Percentiles rank a stretch among this genome's conserved stretches.
Evolutionary conservation across 1,284 basidiomycete genomes (phyloP).

Genomic region (Gomphus bonarii): DNA sequence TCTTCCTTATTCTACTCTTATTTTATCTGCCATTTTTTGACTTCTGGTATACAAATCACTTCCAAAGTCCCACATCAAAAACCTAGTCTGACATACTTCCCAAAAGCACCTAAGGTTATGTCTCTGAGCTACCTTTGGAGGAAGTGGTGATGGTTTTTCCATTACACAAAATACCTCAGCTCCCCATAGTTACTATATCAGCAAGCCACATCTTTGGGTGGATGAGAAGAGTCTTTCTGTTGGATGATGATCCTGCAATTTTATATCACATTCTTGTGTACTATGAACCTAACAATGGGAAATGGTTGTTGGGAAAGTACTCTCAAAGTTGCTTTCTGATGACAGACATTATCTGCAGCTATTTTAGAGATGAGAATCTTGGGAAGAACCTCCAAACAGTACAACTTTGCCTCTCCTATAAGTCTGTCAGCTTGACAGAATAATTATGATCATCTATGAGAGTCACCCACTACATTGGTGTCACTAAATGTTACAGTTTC

Average conservation of each 20-base stretch:
- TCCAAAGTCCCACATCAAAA: no score
- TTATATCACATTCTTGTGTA: constrained; percentile 96
- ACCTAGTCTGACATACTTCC: no score
- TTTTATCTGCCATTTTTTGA: no score
- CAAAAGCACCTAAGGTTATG: no score
- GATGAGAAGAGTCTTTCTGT: constrained; percentile 84
- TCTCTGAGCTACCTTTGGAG: constrained; percentile 80
- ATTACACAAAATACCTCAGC: constrained; percentile 92
- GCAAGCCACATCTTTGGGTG: constrained; percentile 99
- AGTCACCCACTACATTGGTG: constrained; percentile 40
- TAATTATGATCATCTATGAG: background rate
- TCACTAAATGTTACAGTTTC: background rate
- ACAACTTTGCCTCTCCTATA: constrained; percentile 84
- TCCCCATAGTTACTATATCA: constrained; percentile 91
- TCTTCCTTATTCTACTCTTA: no score
- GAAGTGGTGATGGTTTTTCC: constrained; percentile 80
- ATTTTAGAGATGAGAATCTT: constrained; percentile 77
- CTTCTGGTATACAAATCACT: no score
- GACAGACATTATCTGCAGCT: constrained; percentile 76
- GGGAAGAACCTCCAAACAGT: constrained; percentile 92
- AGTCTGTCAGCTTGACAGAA: background rate
- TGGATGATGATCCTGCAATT: constrained; percentile 91
- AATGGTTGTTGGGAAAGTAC: constrained; percentile 4
- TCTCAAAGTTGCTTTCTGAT: constrained; percentile 68
- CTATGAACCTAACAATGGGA: constrained; percentile 62